Conservation (phyloP, 768 basidiomycete genomes). For the Rhodotorula diobovata region DNA sequence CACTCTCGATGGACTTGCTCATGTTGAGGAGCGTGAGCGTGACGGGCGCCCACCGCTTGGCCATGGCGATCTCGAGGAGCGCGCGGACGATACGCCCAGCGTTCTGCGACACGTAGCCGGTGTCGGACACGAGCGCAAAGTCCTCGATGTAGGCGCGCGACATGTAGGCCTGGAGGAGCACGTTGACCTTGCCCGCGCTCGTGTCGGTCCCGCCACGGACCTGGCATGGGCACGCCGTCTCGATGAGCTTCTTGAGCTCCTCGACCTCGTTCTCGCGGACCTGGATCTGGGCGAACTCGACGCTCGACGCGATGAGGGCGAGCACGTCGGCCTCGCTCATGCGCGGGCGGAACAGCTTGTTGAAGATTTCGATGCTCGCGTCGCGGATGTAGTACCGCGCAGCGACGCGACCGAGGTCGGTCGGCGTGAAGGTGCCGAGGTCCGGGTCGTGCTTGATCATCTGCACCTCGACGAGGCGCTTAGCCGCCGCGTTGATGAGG, state of each 20-base stretch:
- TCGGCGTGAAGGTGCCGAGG: conserved; percentile 62
- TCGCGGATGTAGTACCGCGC: conserved; percentile 92
- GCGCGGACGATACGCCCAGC: conserved; percentile 91
- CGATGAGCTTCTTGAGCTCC: conserved; percentile 70
- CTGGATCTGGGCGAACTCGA: conserved; percentile 96
- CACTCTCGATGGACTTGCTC: conserved; percentile 59
- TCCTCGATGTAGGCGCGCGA: conserved; percentile 77
- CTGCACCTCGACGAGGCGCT: conserved; percentile 60
- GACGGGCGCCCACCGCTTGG: conserved; percentile 82
- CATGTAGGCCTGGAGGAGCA: conserved; percentile 85
- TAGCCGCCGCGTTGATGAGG: conserved; percentile 64
- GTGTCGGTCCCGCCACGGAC: conserved; percentile 68
- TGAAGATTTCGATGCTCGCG: conserved; percentile 80
- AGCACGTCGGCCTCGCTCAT: conserved; percentile 95
- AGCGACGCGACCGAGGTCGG: conserved; percentile 92
- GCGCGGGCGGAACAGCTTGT: conserved; percentile 63
- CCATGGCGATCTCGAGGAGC: conserved; percentile 87
- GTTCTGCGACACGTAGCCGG: conserved; percentile 89
- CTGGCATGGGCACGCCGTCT: conserved; percentile 64
- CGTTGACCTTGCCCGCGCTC: conserved; percentile 83
- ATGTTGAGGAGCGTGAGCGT: conserved; percentile 75
- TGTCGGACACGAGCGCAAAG: conserved; percentile 93
- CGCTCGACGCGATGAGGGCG: conserved; percentile 77
- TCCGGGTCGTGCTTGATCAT: conserved; percentile 76
- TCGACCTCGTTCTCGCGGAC: conserved; percentile 80